Percentiles rank a stretch among this genome's conserved stretches.
Evolutionary conservation across 2,329 filamentous ascomycete species (phyloP).

Genomic region (Paradendryphiella salina): DNA sequence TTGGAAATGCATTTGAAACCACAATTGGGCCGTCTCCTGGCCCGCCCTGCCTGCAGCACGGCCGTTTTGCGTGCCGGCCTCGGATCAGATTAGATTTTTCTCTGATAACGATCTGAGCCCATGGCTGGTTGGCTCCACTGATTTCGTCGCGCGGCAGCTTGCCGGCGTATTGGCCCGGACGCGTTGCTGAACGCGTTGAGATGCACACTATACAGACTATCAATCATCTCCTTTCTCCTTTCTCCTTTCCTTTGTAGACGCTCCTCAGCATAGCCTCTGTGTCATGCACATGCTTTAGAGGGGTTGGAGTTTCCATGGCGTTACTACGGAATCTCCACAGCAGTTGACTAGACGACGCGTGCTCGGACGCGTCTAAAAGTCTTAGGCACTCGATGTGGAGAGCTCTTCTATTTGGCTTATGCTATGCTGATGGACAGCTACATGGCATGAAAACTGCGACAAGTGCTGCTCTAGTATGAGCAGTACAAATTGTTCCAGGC

Average conservation of each 20-base stretch:
- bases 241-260: background rate
- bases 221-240: no score
- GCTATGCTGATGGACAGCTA: background rate
- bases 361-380: slow-evolving; percentile 10
- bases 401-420: background rate
- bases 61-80: slow-evolving; percentile 17
- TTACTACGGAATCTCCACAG: background rate
- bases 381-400: slow-evolving; percentile 2
- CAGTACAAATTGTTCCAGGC: background rate
- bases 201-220: background rate
- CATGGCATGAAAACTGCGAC: background rate
- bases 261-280: background rate
- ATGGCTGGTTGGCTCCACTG: slow-evolving; percentile 12
- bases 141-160: slow-evolving; percentile 7
- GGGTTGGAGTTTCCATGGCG: slow-evolving; percentile 4
- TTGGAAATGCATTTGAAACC: slow-evolving; percentile 35
- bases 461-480: background rate
- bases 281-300: slow-evolving; percentile 1
- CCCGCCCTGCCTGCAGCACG: slow-evolving; percentile 22
- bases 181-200: slow-evolving; percentile 8
- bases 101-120: slow-evolving; percentile 15
- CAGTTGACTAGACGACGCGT: slow-evolving; percentile 16
- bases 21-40: slow-evolving; percentile 13
- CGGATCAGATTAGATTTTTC: slow-evolving; percentile 37
- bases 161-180: slow-evolving; percentile 4